Percentiles rank a stretch among this genome's conserved stretches.
Conservation (phyloP, 371 early-diverging fungal genomes). For the Amoeboradix gromovi region DNA sequence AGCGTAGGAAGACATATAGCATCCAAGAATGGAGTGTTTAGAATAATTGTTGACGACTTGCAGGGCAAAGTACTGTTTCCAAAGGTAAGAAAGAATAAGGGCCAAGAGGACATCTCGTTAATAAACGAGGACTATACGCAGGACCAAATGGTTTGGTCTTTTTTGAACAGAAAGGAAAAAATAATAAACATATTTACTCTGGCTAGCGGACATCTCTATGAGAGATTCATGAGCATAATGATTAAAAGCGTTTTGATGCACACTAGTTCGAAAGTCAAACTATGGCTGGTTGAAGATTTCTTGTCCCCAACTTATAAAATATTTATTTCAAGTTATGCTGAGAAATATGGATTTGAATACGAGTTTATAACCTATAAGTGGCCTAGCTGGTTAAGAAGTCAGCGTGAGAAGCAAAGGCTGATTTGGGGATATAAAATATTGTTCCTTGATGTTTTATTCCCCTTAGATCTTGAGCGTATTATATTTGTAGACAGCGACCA, state of each 20-base stretch:
- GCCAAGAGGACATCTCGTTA: neutral
- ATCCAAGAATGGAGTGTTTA: constrained; percentile 9
- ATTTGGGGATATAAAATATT: constrained; percentile 95
- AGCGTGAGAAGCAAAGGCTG: constrained; percentile 71
- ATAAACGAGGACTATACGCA: neutral
- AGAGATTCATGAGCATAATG: constrained; percentile 83
- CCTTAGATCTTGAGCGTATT: constrained; percentile 61
- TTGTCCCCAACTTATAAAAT: constrained; percentile 70
- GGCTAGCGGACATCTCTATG: constrained; percentile 81
- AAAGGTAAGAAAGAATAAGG: constrained; percentile 4
- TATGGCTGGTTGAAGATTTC: constrained; percentile 90
- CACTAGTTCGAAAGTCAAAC: constrained; percentile 59
- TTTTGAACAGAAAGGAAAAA: neutral
- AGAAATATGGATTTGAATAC: constrained; percentile 49
- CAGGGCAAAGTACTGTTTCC: constrained; percentile 50
- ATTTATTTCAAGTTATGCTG: constrained; percentile 46
- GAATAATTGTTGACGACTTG: constrained; percentile 33
- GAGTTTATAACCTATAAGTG: constrained; percentile 84
- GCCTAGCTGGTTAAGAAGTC: constrained; percentile 74
- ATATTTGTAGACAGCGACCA: constrained; percentile 94
- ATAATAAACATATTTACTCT: constrained; percentile 78
- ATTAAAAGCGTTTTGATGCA: constrained; percentile 60
- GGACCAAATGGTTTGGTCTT: neutral
- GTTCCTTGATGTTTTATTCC: constrained; percentile 84
- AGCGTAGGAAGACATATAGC: neutral